Evolutionary conservation across 225 moss, liverwort and hornwort species (phyloP), one percentile per base, ranked within the genome.

Genomic region (Sphagnum tenellum): DNA sequence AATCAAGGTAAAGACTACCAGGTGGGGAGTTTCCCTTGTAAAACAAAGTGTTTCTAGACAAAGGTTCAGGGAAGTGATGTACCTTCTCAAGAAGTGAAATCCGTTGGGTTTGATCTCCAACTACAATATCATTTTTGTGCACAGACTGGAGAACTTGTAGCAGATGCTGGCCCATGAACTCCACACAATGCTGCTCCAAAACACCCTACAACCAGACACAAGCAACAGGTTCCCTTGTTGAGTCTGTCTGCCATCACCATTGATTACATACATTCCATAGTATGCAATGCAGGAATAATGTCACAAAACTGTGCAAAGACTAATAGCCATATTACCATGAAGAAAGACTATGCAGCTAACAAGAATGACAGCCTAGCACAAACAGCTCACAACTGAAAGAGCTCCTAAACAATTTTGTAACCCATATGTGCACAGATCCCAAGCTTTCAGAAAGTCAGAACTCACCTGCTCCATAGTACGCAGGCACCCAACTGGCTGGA

Each of bases 1-100:
- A 29, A 29, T 29, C 29, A 29, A 29, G 29, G 29, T 29, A 29
- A 29, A 29, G 29, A 29, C 29, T 29, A 29, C 29, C 29, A 29
- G 29, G 29, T 29, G 29, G 29, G 29, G 29, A 29, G 29, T 29
- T 29, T 29, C 29, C 29, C 29, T 29, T 29, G 29, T 29, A 29
- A 29, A 29, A 29, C 29, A 29, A 29, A 29, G 29, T 29, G 29
- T 1, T 29, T 29, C 29, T 1, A 29, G 29, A 29, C 29, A 29
- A 1, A 29, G 29, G 29, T 29, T 29, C 29, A 29, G 29, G 29
- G 52, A 52, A 52, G 52, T 52, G 52, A 9, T 52, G 52, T 0
- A 81, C 85, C 81, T 81, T 85, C 53, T 85, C 85, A 69, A 78
- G 67, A 47, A 85, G 78, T 57, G 69, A 51, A 59, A 85, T 65